These are phyloP conservation scores for Citrus glauca DNA, from an alignment of 345 rosid genomes.

Conservation along the genomic window DNA sequence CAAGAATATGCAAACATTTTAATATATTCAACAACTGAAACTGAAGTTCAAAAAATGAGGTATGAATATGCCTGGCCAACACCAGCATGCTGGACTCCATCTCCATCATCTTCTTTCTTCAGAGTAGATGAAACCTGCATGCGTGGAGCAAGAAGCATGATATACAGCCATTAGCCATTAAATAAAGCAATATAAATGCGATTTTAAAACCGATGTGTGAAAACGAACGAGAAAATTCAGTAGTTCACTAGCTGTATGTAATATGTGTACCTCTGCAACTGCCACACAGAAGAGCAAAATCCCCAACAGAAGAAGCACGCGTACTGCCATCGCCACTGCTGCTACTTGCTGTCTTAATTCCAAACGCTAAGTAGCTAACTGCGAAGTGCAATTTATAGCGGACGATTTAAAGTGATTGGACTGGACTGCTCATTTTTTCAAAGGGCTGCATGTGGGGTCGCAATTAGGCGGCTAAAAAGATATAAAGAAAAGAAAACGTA, in stretches of 20 bases:
- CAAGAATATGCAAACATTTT: neutral
- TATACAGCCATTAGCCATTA: too few relatives aligned
- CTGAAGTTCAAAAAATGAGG: neutral
- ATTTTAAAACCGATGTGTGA: neutral
- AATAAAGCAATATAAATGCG: neutral
- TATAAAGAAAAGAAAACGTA: too few relatives aligned
- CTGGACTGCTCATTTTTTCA: neutral
- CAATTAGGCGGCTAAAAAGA: neutral
- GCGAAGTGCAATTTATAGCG: constrained; percentile 15
- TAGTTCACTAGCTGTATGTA: too few relatives aligned
- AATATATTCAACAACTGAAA: neutral
- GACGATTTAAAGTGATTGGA: neutral
- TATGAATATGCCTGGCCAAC: neutral
- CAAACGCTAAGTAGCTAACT: too few relatives aligned
- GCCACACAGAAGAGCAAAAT: constrained; percentile 16
- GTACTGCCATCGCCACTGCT: constrained; percentile 14
- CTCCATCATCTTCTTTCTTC: constrained; percentile 9
- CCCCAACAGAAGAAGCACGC: constrained; percentile 16
- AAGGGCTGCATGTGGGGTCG: neutral
- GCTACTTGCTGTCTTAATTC: too few relatives aligned
- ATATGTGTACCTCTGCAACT: constrained; percentile 16
- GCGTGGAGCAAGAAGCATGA: neutral
- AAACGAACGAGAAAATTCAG: neutral
- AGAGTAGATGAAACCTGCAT: constrained; percentile 29
- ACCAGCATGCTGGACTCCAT: neutral